Base-by-base conservation (phyloP, 2,329 filamentous ascomycete species). In the Knufia fluminis region DNA sequence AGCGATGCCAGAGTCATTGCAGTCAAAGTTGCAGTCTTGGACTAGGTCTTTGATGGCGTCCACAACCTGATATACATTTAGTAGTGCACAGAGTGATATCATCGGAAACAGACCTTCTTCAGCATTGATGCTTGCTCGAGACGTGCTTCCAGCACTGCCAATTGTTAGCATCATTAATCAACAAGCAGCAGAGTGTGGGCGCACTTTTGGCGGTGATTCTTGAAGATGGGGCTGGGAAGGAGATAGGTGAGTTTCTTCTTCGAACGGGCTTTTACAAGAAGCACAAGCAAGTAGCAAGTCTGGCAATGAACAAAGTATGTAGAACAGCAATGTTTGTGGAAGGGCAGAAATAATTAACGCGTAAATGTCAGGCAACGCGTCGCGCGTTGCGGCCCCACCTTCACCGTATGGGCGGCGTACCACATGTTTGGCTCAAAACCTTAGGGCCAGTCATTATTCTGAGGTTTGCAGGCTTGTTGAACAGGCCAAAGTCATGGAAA, bases 11-110 rank as follows among this genome's bases (percentile, higher is more conserved):
- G 88, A 91, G 78, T 98, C 94, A 85, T 97, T 98, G 85, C 94
- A 98, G 78, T 98, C 92, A 74, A 98, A 98, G 75, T 98, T 98
- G 83, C 92, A 98, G 74, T 98, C 92, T 72, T 97, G 92, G 48
- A 98, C 92, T 46, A 98, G 82, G 64, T 98, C 92, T 73, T 96
- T 97, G 82, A 98, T 96, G 62, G 94, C 88, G 68, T 98, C 94
- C 64, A 98, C 90, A 56, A 97, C 87, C 89, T 95, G 59, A 16
- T 43, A 17, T 40, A 17, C 43, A 22, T 39, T 41, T 20, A 56
- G 46, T 4, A 17, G 54, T 47, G 54, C 53, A 35, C 38, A 19
- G 19, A 16, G 14, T 4, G 48, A 17, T 50, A 23, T 24, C 23
- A 38, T 31, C 32, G 14, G 3, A 20, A 39, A 20, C 61, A 69